Base-by-base conservation (phyloP, 2,329 filamentous ascomycete species). In the Neonectria magnoliae region DNA sequence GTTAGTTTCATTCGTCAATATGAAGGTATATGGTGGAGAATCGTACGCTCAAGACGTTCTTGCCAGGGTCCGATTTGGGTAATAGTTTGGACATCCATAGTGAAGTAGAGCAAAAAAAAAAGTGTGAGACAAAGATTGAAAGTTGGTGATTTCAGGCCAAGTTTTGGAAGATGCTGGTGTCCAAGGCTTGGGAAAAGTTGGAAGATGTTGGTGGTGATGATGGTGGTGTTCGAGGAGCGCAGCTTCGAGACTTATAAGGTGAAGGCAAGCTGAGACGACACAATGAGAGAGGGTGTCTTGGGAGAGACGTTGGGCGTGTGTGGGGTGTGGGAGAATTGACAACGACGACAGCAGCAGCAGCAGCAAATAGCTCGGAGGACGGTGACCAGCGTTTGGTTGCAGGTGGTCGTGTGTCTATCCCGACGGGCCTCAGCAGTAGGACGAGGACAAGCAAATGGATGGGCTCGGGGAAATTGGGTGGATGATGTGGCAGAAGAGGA, bases 1-100 rank as follows among this genome's bases (percentile, higher is more conserved):
- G 54, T 62, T 58, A 68, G 57, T 62, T 36, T 8, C 16, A 59
- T 48, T 42, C 14, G 27, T 59, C 53, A 52, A 44, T 13, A 11
- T 45, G 31, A 22, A 16, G 13, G 25, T 47, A 20, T 42, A 47
- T 16, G 25, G n/a, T 50, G n/a, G 65, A 44, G 25, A 20, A 18
- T 31, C 80, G 60, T 80, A 89, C 87, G 81, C 78, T 84, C 80
- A 51, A 90, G 84, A 62, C 83, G 83, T 60, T 87, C 84, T 72
- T 89, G 87, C 87, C 87, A 89, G 55, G 76, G 73, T 42, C 72
- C 70, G 22, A 69, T 68, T 9, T 65, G 62, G 66, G 65, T 72
- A 52, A 72, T 68, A 16, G 70, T 18, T 52, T 68, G 69, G 38
- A 65, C 25, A 38, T 75, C 62, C 75, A 76, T 66, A 66, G 66